These are phyloP conservation scores for Pseudoturritis turrita DNA, from an alignment of 345 rosid genomes.

Conservation along the genomic window DNA sequence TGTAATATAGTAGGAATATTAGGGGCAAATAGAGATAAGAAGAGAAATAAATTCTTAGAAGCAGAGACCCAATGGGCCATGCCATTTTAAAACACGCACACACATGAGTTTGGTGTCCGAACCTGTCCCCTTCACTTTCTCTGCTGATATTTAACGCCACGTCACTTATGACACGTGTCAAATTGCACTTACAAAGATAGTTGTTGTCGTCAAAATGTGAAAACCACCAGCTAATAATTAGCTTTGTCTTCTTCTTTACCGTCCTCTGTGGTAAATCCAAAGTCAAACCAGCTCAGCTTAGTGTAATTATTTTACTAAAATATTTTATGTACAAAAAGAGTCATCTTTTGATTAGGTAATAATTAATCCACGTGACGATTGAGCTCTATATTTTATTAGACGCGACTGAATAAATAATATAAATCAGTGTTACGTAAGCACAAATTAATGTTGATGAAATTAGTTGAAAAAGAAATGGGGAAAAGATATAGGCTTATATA, in stretches of 20 bases:
- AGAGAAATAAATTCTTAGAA: background rate
- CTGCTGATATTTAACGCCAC: background rate
- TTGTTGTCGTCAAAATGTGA: background rate
- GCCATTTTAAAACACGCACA: background rate
- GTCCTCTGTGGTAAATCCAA: background rate
- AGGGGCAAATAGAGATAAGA: background rate
- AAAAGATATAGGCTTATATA: no score
- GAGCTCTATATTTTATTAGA: no score
- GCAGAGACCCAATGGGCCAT: background rate
- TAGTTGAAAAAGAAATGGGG: background rate
- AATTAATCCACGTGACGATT: no score
- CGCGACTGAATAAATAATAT: no score
- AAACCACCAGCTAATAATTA: background rate
- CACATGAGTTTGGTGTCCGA: background rate
- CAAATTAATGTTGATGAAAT: background rate
- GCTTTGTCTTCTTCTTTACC: background rate
- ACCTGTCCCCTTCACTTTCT: no score
- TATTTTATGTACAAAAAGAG: no score
- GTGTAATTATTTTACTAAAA: background rate
- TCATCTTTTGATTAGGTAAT: no score
- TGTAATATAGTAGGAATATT: background rate
- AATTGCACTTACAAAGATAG: no score
- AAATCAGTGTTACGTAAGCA: background rate
- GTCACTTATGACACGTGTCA: background rate
- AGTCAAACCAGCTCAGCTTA: background rate